These are phyloP conservation scores for Trichocomaceae sp. DNA, from an alignment of 2,329 filamentous ascomycete genomes.

Conservation along the genomic window DNA sequence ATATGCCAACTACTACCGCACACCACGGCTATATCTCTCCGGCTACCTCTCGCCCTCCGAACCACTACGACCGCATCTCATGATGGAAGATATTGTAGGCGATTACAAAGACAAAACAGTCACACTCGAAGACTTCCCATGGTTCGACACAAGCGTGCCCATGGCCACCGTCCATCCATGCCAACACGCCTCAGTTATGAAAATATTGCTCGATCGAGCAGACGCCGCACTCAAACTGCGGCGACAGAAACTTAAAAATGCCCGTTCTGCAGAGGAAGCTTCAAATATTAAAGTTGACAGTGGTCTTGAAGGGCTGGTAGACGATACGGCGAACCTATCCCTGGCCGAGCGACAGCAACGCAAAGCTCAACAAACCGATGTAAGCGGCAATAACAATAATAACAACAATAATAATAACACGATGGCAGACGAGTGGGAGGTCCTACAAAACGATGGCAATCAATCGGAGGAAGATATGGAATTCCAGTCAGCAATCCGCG, in stretches of 20 bases:
- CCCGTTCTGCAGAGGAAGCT: constrained; percentile 39
- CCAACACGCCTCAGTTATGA: constrained; percentile 97
- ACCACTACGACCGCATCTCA: constrained; percentile 71
- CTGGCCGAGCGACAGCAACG: constrained; percentile 44
- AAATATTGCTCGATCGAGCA: constrained; percentile 87
- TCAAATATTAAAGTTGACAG: constrained; percentile 43
- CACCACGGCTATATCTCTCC: constrained; percentile 87
- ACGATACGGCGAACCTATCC: constrained; percentile 62
- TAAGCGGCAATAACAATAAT: not conserved
- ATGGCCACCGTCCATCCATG: constrained; percentile 97
- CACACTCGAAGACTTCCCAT: constrained; percentile 94
- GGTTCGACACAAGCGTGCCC: constrained; percentile 84
- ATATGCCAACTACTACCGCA: constrained; percentile 94
- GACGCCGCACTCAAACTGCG: constrained; percentile 88
- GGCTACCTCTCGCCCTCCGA: constrained; percentile 72
- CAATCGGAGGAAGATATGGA: constrained; percentile 43
- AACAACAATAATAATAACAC: constrained; percentile 14
- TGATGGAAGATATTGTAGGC: constrained; percentile 96
- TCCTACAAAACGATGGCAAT: constrained; percentile 39
- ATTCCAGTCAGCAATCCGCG: constrained; percentile 42
- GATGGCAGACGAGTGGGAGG: constrained; percentile 57
- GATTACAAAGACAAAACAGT: constrained; percentile 99
- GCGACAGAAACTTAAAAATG: constrained; percentile 68
- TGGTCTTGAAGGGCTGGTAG: constrained; percentile 79
- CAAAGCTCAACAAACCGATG: not conserved